Evolutionary conservation across 352 stramenopile species (phyloP).

Genomic region (Peronospora tabacina): DNA sequence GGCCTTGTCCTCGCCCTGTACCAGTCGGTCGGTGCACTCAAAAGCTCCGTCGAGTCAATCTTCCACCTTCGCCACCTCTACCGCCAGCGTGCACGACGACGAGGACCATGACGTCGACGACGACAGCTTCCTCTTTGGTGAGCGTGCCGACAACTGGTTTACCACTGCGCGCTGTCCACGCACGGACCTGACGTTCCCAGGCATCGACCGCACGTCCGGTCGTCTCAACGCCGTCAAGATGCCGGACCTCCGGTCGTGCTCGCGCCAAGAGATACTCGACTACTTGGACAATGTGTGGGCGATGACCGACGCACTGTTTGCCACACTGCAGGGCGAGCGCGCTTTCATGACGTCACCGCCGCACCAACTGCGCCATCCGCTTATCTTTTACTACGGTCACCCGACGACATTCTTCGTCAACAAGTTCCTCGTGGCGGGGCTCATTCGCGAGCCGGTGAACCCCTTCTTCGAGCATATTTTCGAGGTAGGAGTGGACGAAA

Average conservation of each 20-base stretch:
- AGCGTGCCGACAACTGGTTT: slow-evolving; percentile 64
- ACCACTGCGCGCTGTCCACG: slow-evolving; percentile 55
- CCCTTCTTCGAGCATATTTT: slow-evolving; percentile 94
- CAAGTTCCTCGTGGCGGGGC: slow-evolving; percentile 90
- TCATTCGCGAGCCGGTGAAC: slow-evolving; percentile 86
- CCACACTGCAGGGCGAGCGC: slow-evolving; percentile 84
- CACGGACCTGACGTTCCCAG: slow-evolving; percentile 51
- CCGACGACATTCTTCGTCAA: slow-evolving; percentile 95
- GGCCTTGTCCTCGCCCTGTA: not conserved
- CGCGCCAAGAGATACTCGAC: slow-evolving; percentile 81
- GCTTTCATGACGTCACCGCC: slow-evolving; percentile 87
- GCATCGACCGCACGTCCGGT: slow-evolving; percentile 32
- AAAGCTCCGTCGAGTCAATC: slow-evolving; percentile 11
- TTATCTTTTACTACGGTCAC: slow-evolving; percentile 99
- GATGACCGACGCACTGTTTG: slow-evolving; percentile 91
- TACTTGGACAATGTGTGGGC: slow-evolving; percentile 96
- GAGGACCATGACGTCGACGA: slow-evolving; percentile 38
- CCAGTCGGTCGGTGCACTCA: slow-evolving; percentile 8
- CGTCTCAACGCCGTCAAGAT: slow-evolving; percentile 61
- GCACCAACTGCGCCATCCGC: slow-evolving; percentile 91
- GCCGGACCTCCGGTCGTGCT: slow-evolving; percentile 78
- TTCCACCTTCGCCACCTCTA: slow-evolving; percentile 24
- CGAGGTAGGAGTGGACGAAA: slow-evolving; percentile 96
- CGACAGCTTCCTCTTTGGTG: slow-evolving; percentile 50
- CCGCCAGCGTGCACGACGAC: slow-evolving; percentile 17